A percentile compares a stretch with the other conserved stretches of the same genome.
Conservation (phyloP, 2,329 filamentous ascomycete species). For the Neospermospora avenae region DNA sequence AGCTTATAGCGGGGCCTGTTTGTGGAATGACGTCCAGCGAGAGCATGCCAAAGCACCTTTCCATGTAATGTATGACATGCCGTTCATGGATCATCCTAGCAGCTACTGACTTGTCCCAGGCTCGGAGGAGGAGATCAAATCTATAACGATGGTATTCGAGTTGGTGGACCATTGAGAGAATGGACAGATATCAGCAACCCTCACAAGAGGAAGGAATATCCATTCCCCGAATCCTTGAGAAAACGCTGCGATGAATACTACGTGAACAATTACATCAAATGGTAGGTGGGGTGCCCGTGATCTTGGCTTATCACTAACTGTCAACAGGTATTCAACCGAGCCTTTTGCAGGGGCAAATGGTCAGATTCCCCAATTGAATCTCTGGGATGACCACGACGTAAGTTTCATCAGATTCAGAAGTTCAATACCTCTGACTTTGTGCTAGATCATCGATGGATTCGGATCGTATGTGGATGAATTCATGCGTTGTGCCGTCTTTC, state of each 20-base stretch:
- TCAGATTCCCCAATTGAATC: conserved; percentile 93
- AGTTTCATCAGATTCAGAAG: conserved; percentile 50
- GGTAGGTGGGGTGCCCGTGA: conserved; percentile 44
- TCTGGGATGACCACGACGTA: conserved; percentile 94
- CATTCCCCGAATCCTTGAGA: conserved; percentile 76
- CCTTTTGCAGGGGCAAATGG: conserved; percentile 83
- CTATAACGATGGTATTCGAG: conserved; percentile 91
- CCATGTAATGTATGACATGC: conserved; percentile 75
- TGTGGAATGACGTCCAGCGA: conserved; percentile 93
- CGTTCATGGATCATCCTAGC: conserved; percentile 29
- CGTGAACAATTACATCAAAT: conserved; percentile 78
- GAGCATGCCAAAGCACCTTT: conserved; percentile 77
- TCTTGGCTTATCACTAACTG: not conserved
- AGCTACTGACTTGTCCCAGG: conserved; percentile 43
- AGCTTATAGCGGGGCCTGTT: conserved; percentile 81
- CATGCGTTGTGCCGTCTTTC: conserved; percentile 89
- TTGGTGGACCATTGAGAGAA: conserved; percentile 72
- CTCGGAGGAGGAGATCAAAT: conserved; percentile 94
- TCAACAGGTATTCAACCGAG: conserved; percentile 69
- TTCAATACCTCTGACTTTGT: conserved; percentile 7
- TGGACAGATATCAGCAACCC: conserved; percentile 87
- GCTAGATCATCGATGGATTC: conserved; percentile 77
- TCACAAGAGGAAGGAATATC: conserved; percentile 72
- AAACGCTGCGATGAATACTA: conserved; percentile 88
- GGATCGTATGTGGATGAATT: conserved; percentile 93